These are phyloP conservation scores for Ceratocystis cacaofunesta DNA, from an alignment of 2,329 filamentous ascomycete species.

Conservation along the genomic window DNA sequence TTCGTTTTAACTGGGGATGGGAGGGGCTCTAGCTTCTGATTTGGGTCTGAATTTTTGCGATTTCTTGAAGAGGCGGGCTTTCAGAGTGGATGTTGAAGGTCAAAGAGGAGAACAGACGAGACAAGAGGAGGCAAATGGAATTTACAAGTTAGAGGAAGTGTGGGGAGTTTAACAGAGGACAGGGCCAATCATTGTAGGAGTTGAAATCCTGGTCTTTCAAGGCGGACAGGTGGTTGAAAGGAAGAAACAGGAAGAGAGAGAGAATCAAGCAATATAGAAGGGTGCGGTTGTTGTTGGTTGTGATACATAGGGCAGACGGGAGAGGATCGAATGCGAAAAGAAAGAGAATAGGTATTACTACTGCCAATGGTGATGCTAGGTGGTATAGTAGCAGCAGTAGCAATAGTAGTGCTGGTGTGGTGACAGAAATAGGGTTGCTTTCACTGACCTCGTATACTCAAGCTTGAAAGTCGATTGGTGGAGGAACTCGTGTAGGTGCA, in stretches of 20 bases:
- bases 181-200: not conserved
- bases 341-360: not conserved
- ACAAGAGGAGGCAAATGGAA: not conserved
- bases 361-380: not conserved
- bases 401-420: not conserved
- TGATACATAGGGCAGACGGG: not conserved
- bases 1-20: not conserved
- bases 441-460: conserved; percentile 2
- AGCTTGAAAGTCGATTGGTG: not conserved
- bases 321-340: not conserved
- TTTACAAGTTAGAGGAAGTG: not conserved
- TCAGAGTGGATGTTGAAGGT: not conserved
- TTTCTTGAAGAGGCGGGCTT: not conserved
- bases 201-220: not conserved
- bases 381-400: not conserved
- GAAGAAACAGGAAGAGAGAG: not conserved
- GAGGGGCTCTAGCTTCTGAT: not conserved
- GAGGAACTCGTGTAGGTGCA: not conserved
- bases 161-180: not conserved
- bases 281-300: not conserved
- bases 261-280: not conserved
- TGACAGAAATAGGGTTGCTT: not conserved
- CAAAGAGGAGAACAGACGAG: not conserved
- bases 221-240: not conserved
- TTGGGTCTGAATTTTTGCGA: not conserved